Evolutionary conservation across 129 eudicot genomes (phyloP).

Genomic region (Ambrosia artemisiifolia): DNA sequence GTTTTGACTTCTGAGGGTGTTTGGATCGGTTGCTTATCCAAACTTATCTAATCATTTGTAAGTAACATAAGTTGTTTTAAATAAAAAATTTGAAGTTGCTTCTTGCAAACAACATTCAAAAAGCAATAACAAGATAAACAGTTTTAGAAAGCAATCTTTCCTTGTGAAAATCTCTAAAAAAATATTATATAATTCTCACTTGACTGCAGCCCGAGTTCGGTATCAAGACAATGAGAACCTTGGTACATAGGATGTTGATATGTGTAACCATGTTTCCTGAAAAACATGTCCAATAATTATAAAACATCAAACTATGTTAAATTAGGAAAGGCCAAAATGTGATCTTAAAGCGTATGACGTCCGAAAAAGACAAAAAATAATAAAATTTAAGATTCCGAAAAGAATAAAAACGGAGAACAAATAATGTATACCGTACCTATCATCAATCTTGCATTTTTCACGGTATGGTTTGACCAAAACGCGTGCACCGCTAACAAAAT

Average conservation of each 20-base stretch:
- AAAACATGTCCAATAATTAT: neutral
- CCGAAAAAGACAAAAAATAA: neutral
- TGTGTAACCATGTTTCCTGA: constrained; percentile 44
- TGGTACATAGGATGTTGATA: constrained; percentile 37
- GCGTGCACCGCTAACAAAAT: constrained; percentile 86
- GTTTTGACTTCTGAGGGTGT: no score
- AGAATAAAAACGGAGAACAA: constrained; percentile 2
- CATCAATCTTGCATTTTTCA: constrained; percentile 60
- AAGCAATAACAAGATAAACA: neutral
- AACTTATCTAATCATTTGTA: neutral
- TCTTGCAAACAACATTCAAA: neutral
- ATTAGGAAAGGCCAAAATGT: neutral
- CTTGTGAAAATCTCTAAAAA: neutral
- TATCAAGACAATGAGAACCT: constrained; percentile 32
- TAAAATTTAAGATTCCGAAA: neutral
- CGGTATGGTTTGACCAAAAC: constrained; percentile 93
- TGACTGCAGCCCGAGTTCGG: constrained; percentile 40
- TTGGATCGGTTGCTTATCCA: neutral
- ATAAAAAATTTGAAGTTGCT: neutral
- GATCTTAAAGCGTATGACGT: constrained; percentile 3
- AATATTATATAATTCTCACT: constrained; percentile 26
- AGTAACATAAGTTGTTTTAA: neutral
- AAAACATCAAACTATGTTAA: neutral
- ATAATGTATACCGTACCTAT: constrained; percentile 39
- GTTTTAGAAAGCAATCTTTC: neutral